A percentile compares a stretch with the other conserved stretches of the same genome.
Conservation (phyloP, 208 protist species). For the Wallacemonas sp. region DNA sequence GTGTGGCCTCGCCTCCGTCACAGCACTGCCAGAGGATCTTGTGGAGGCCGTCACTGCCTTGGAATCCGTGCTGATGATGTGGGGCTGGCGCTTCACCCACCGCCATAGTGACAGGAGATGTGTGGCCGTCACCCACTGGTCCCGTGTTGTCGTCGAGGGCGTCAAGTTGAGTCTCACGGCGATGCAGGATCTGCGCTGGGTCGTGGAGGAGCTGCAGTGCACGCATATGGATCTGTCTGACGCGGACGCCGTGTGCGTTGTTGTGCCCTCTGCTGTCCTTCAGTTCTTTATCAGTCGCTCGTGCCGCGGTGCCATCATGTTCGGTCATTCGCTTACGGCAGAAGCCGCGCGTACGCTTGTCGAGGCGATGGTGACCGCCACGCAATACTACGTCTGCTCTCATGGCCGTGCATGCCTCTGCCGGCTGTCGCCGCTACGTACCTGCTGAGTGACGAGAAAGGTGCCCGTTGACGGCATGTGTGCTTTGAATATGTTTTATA, state of each 20-base stretch:
- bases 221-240: neutral
- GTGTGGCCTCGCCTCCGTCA: neutral
- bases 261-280: slow-evolving; percentile 60
- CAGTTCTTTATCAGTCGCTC: slow-evolving; percentile 74
- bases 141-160: slow-evolving; percentile 49
- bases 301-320: slow-evolving; percentile 82
- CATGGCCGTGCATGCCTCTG: slow-evolving; percentile 74
- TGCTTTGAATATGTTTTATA: slow-evolving; percentile 1
- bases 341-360: slow-evolving; percentile 24
- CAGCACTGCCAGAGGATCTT: neutral
- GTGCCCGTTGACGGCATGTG: no score
- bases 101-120: neutral
- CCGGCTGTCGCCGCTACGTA: slow-evolving; percentile 17
- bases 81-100: slow-evolving; percentile 59
- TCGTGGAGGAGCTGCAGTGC: slow-evolving; percentile 53
- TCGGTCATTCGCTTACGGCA: slow-evolving; percentile 54
- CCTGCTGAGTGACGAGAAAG: no score
- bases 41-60: slow-evolving; percentile 27
- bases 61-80: slow-evolving; percentile 40
- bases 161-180: slow-evolving; percentile 31
- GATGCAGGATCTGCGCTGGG: slow-evolving; percentile 38
- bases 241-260: neutral
- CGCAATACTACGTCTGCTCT: slow-evolving; percentile 72
- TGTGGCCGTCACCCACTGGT: slow-evolving; percentile 52
- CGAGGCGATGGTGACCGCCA: slow-evolving; percentile 32